Base-by-base conservation (phyloP, 106 monocot genomes). In the Hemerocallis citrina region DNA sequence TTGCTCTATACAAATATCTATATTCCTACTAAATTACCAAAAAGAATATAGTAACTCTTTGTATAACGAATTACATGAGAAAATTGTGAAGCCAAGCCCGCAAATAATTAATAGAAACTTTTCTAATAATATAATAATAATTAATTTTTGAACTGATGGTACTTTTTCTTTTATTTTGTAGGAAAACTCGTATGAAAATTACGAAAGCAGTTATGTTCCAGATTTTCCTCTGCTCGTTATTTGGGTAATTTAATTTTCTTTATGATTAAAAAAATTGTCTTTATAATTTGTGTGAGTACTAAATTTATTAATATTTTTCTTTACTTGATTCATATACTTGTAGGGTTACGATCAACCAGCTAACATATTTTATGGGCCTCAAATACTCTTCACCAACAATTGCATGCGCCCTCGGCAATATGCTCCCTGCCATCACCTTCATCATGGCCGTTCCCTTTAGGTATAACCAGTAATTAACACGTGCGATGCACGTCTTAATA, bases 401-500 rank as follows among this genome's bases (percentile, higher is more conserved):
- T 9, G 89, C 89, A 0, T 80, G 79, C 32, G 89, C 93, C 10
- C 77, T 89, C n/a, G 73, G 45, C 71, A 93, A 89, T 70, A 81
- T 72, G 21, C 77, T 93, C 4, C 93, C 89, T 0, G 89, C 89
- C 25, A 69, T 89, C 50, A 93, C 93, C 3, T 93, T 93, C 76
- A 50, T 85, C 71, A 69, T 93, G 79, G 85, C 89, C 49, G 65
- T 82, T 56, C 77, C 77, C 22, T 80, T 85, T 66, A 79, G 82
- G 90, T 78, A 62, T 7, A 3, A n/a, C n/a, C n/a, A n/a, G n/a
- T n/a, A n/a, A n/a, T n/a, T n/a, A n/a, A n/a, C n/a, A n/a, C n/a
- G n/a, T n/a, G n/a, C n/a, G n/a, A n/a, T n/a, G n/a, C n/a, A n/a
- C n/a, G n/a, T n/a, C n/a, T n/a, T n/a, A n/a, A n/a, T n/a, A n/a